These are phyloP conservation scores for Tetramitus jugosus DNA, from an alignment of 208 protist species.

Conservation along the genomic window DNA sequence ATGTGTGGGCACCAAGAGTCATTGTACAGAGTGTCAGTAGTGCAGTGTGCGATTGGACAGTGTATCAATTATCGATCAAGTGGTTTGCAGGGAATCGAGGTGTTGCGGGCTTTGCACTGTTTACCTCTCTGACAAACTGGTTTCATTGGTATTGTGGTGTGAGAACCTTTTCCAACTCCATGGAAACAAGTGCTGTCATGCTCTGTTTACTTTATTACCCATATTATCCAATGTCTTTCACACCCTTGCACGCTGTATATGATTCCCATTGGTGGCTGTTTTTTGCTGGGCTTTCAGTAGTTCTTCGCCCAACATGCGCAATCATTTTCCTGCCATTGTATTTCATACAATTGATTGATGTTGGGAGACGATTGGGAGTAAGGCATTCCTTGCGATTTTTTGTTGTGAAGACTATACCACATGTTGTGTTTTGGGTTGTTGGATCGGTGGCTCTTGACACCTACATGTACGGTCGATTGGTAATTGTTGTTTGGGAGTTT, in stretches of 20 bases:
- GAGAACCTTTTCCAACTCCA: conserved; percentile 19
- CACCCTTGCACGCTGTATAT: too few relatives aligned
- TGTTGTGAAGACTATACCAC: not conserved
- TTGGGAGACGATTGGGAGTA: not conserved
- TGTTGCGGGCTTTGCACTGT: not conserved
- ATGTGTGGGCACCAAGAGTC: not conserved
- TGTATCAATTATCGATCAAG: not conserved
- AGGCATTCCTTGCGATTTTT: not conserved
- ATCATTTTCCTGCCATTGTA: not conserved
- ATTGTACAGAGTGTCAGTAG: not conserved
- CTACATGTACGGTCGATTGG: not conserved
- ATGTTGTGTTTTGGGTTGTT: not conserved
- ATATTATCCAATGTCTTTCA: too few relatives aligned
- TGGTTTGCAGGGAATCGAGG: not conserved
- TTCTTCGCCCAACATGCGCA: not conserved
- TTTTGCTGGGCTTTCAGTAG: conserved; percentile 6
- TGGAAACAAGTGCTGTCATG: not conserved
- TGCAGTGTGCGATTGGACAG: not conserved
- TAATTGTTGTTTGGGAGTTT: not conserved
- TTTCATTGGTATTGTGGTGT: conserved; percentile 21
- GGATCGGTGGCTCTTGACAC: not conserved
- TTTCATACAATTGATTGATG: not conserved
- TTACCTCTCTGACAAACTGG: not conserved
- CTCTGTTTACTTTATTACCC: not conserved
- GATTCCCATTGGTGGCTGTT: not conserved